A percentile compares a stretch with the other conserved stretches of the same genome.
Evolutionary conservation across 2,329 filamentous ascomycete species (phyloP).

Genomic region (Talaromyces sp.): DNA sequence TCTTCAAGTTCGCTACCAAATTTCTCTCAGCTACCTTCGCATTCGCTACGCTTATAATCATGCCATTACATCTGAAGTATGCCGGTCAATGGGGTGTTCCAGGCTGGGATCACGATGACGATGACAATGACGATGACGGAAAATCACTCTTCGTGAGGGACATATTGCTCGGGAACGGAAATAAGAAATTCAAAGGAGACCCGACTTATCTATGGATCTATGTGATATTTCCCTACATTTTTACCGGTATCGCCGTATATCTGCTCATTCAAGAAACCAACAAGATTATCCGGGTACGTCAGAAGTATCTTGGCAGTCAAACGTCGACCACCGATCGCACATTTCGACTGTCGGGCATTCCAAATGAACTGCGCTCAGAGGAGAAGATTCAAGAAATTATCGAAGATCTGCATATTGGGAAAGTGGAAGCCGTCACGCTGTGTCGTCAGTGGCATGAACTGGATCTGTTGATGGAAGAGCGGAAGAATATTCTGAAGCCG

Average conservation of each 20-base stretch:
- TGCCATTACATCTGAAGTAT: conserved; percentile 76
- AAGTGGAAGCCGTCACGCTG: conserved; percentile 80
- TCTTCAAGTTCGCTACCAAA: conserved; percentile 92
- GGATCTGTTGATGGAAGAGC: conserved; percentile 67
- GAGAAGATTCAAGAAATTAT: conserved; percentile 80
- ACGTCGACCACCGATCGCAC: conserved; percentile 95
- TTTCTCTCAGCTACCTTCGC: conserved; percentile 76
- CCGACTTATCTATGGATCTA: conserved; percentile 81
- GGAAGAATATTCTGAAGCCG: conserved; percentile 63
- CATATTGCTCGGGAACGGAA: conserved; percentile 1
- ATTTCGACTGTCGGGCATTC: conserved; percentile 86
- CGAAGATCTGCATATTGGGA: conserved; percentile 82
- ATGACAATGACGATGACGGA: conserved; percentile 28
- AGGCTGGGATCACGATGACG: conserved; percentile 35
- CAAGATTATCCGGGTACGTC: conserved; percentile 77
- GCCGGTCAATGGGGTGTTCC: conserved; percentile 42
- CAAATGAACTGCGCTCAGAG: conserved; percentile 72
- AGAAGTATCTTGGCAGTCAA: conserved; percentile 88
- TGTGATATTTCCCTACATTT: conserved; percentile 90
- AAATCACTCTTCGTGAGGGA: not conserved
- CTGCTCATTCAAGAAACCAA: conserved; percentile 79
- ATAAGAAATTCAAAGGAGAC: conserved; percentile 31
- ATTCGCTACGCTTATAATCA: conserved; percentile 75
- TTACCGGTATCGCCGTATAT: conserved; percentile 76
- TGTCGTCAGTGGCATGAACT: conserved; percentile 84